Base-by-base conservation (phyloP, 768 basidiomycete genomes). In the Podaxis sp. region DNA sequence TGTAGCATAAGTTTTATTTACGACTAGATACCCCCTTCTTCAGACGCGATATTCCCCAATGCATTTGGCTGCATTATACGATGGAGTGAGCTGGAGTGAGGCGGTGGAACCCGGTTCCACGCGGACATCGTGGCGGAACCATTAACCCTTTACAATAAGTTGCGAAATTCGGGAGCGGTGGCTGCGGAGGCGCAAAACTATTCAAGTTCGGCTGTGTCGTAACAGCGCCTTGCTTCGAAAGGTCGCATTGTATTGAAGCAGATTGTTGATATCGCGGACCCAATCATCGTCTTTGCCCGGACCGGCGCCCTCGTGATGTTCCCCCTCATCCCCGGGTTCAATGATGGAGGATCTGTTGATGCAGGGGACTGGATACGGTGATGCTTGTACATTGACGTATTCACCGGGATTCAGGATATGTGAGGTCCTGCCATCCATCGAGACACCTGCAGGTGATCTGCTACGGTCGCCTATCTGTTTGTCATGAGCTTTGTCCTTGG, bases 251-350 rank as follows among this genome's bases (percentile, higher is more conserved):
- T 96, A 97, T 75, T 96, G 94, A 60, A 97, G 76, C 63, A 97
- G 76, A 66, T 94, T 94, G 73, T 96, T 96, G 74, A 97, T 97
- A 70, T 97, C 95, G 59, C 92, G 82, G n/a, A 96, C 94, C 95
- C 95, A 97, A 68, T 94, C 94, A 70, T 94, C 92, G 68, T 93
- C 91, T 69, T 90, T 91, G 11, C 91, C 89, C 27, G 87, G 90
- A 8, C 84, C 84, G 25, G 85, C 90, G 27, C 90, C 90, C 73
- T 90, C 88, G 54, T 76, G 80, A 52, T 78, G 73, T 22, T 72
- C 73, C 63, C 77, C 76, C 49, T 80, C 74, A 43, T 77, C 75
- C 25, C 74, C 77, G 29, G 78, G 73, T 54, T 87, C 84, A 3
- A 84, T 80, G 63, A 91, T 90, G 2, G 90, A 92, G 22, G 91